Evolutionary conservation across 75 land plant genomes (phyloP), one percentile per base, ranked within the genome.

Genomic region (Ceratopteris richardii): DNA sequence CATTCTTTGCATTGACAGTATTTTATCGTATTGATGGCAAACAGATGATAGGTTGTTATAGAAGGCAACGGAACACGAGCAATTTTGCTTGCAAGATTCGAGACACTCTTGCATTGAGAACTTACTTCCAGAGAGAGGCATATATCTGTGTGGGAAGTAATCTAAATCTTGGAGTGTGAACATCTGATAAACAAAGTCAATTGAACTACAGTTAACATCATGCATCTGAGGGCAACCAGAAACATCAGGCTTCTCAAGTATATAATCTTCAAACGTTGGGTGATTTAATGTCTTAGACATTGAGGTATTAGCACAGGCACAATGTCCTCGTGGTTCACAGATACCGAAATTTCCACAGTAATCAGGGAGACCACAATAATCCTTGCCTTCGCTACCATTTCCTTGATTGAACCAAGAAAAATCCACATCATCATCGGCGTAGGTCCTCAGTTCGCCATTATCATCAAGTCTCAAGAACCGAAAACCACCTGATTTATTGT

Each of bases 11-110:
- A 46, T 20, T 14, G 48, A 17, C 12, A 46, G 24, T 23, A 81
- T 44, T 22, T 58, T 33, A 30, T 69, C 57, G 47, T 75, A 72
- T 59, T 75, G 29, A 41, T 66, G 81, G 55, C 88, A 85, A 26
- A 60, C 52, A 9, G 71, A 59, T 0, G 84, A 62, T 9, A 56
- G 59, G 9, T 60, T 54, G 23, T 74, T 57, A 48, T 74, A 81
- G 75, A 85, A 85, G 58, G 74, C 13, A 30, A 74, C 82, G 22
- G 52, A 31, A 58, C 85, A 85, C 0, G 84, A 85, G 64, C 85
- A 85, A 59, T 85, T 85, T 10, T 28, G 11, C 39, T 53, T 16
- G 60, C 88, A 85, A 27, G 69, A 52, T 9, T 22, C 29, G 44
- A 72, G 66, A 73, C 82, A 85, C 18, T 64, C 58, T 19, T 51